A percentile compares a stretch with the other conserved stretches of the same genome.
Conservation (phyloP, 352 stramenopile genomes). For the Globisporangium radiosum region DNA sequence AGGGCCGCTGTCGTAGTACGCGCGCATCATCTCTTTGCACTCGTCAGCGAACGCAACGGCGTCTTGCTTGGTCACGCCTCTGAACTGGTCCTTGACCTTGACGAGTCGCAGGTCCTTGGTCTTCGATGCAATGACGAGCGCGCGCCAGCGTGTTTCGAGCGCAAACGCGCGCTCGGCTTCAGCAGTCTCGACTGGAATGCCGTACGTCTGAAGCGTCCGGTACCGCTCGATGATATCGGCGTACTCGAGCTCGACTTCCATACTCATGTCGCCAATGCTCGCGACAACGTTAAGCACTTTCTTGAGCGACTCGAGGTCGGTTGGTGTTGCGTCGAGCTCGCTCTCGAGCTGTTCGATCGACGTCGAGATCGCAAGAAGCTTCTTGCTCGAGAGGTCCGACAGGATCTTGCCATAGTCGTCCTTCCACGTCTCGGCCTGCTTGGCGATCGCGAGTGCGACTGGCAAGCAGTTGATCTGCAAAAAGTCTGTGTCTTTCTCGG, state of each 20-base stretch:
- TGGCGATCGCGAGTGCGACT: constrained; percentile 86
- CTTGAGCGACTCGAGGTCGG: constrained; percentile 92
- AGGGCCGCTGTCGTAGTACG: constrained; percentile 85
- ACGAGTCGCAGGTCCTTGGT: constrained; percentile 92
- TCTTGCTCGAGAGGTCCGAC: constrained; percentile 80
- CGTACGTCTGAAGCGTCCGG: constrained; percentile 77
- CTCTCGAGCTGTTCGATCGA: constrained; percentile 78
- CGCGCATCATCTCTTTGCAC: constrained; percentile 78
- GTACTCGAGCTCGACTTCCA: constrained; percentile 94
- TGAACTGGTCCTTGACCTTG: constrained; percentile 93
- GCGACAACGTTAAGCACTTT: constrained; percentile 92
- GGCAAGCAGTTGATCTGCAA: constrained; percentile 91
- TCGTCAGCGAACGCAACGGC: constrained; percentile 84
- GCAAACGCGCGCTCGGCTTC: constrained; percentile 72
- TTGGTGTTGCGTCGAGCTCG: constrained; percentile 72
- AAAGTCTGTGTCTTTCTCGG: constrained; percentile 93
- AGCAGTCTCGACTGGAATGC: constrained; percentile 56
- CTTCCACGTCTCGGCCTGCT: constrained; percentile 92
- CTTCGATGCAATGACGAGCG: constrained; percentile 75
- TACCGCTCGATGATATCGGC: constrained; percentile 92
- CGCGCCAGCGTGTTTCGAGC: constrained; percentile 81
- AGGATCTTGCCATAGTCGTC: constrained; percentile 92
- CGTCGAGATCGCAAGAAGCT: constrained; percentile 59
- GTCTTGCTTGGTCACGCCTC: constrained; percentile 90
- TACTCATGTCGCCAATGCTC: constrained; percentile 77